Evolutionary conservation across 2,329 filamentous ascomycete species (phyloP).

Genomic region (Magnaporthiopsis incrustans): DNA sequence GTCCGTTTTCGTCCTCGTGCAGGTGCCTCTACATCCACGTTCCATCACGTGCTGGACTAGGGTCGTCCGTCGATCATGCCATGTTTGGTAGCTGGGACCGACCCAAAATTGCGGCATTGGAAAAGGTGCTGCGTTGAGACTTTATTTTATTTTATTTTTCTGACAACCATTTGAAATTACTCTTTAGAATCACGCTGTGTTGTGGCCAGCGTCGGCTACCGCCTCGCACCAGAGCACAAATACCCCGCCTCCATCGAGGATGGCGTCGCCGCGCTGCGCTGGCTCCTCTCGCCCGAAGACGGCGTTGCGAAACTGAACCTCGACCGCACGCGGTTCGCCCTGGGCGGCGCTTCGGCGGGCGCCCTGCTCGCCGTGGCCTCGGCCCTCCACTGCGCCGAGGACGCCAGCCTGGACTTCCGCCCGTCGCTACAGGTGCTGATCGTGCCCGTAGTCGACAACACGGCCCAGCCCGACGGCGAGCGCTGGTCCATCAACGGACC

Average conservation of each 20-base stretch:
- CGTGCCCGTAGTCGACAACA: conserved; percentile 9
- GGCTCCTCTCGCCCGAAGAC: conserved; percentile 25
- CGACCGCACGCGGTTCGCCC: conserved; percentile 18
- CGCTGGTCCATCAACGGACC: conserved; percentile 2
- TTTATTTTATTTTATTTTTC: too few species aligned
- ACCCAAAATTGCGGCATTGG: too few species aligned
- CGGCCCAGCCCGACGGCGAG: not conserved
- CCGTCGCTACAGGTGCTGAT: conserved; percentile 2
- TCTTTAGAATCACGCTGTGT: conserved; percentile 6
- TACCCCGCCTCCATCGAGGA: conserved; percentile 38
- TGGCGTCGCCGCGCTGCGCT: conserved; percentile 18
- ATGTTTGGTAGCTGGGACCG: too few species aligned
- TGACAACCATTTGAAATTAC: too few species aligned
- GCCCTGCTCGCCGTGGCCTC: conserved; percentile 17
- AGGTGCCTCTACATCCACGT: not conserved
- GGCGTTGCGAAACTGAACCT: conserved; percentile 15
- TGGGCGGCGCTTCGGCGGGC: conserved; percentile 20
- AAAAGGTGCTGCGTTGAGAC: too few species aligned
- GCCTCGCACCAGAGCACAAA: conserved; percentile 38
- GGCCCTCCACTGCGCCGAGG: conserved; percentile 21
- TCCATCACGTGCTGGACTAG: not conserved
- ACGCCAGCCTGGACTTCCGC: not conserved
- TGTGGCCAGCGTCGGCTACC: conserved; percentile 46
- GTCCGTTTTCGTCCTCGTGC: not conserved
- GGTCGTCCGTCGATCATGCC: too few species aligned